phyloP scores from a whole-genome alignment of 2,329 filamentous ascomycete species.

The Botrytis cinerea region DNA sequence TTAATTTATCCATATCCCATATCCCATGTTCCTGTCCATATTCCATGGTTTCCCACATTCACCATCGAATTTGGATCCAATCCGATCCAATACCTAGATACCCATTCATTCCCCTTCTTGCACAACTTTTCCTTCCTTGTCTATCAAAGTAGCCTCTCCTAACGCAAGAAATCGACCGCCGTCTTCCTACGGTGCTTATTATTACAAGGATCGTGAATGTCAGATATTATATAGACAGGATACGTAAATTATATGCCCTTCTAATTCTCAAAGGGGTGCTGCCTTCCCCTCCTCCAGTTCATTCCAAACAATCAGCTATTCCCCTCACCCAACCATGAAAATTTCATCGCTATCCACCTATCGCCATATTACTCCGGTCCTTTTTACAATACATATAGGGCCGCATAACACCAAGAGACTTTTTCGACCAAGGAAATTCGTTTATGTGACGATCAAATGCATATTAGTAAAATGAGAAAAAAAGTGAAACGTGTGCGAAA shows the following conservation, averaged over 20 bases:
- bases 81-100: background rate
- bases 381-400: conserved; percentile 21
- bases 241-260: conserved; percentile 17
- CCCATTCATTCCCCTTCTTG: background rate
- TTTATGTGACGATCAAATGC: conserved; percentile 17
- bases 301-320: background rate
- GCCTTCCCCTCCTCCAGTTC: background rate
- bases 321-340: background rate
- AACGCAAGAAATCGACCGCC: background rate
- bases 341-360: conserved; percentile 9
- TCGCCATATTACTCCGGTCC: conserved; percentile 24
- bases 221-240: conserved; percentile 24
- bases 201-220: conserved; percentile 17
- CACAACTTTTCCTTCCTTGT: background rate
- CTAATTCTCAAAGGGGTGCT: background rate
- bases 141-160: background rate
- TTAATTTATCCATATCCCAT: conserved; percentile 16
- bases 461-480: conserved; percentile 18
- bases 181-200: background rate
- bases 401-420: conserved; percentile 23
- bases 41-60: background rate
- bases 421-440: conserved; percentile 27
- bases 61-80: conserved; percentile 1
- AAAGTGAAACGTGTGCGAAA: conserved; percentile 17
- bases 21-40: background rate